Evolutionary conservation across 306 rosid species (phyloP), one percentile per base, ranked within the genome.

Genomic region (Crotalaria pallida): DNA sequence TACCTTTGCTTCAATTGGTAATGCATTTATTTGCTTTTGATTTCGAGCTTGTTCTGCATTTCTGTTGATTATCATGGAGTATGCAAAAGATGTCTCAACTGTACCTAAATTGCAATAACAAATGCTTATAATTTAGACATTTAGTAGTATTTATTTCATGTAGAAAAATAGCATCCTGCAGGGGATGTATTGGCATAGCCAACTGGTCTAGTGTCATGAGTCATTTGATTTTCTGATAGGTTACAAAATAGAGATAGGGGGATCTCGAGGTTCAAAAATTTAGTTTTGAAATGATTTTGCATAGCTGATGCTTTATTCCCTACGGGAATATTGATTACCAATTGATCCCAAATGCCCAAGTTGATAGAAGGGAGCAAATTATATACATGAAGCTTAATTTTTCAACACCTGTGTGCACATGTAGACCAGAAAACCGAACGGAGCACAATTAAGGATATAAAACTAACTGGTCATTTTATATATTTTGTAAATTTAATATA

Each of bases 41-140:
- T 33, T 31, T 67, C 36, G 27, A 33, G 49, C 61, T 65, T 59
- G 63, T 79, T 79, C 33, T 73, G 29, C 44, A 23, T 63, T 19
- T 34, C 24, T 41, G 18, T 69, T 53, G 12, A 13, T n/a, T 43
- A 34, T 57, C 40, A 64, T 13, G 34, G 27, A 48, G 36, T 38
- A 48, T 48, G 22, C 45, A 17, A 47, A 71, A 22, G 9, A 41
- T 40, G 36, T 69, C 33, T 67, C 41, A n/a, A 40, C 31, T 50
- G 66, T 56, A 6, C 38, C 71, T 60, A 38, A n/a, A 59, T 18
- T 67, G 49, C 26, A 23, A 60, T 51, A 27, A 43, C 36, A 41
- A 61, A 24, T 48, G 13, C 12, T 76, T 11, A 11, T 49, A 27
- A 76, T 66, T n/a, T n/a, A n/a, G n/a, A n/a, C n/a, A n/a, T n/a